phyloP scores from a whole-genome alignment of 306 rosid species.

The Prunus armeniaca region DNA sequence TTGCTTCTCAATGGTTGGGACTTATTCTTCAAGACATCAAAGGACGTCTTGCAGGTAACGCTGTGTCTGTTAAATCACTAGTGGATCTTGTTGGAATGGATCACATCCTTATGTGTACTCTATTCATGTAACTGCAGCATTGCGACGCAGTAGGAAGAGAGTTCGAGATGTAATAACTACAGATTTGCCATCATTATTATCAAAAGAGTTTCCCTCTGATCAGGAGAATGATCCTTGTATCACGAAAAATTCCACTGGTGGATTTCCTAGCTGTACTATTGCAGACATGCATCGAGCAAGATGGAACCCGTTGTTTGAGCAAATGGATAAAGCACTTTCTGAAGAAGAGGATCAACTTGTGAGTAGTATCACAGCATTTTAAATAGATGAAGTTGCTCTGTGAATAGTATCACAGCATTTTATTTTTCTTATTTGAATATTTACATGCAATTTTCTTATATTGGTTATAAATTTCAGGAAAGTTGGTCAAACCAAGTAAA shows the following conservation, averaged over 20 bases:
- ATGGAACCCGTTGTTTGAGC: constrained; percentile 76
- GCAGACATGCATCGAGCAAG: constrained; percentile 78
- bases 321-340: constrained; percentile 80
- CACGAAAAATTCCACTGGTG: constrained; percentile 22
- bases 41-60: constrained; percentile 85
- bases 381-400: not conserved
- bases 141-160: constrained; percentile 81
- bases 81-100: constrained; percentile 4
- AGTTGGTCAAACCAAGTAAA: constrained; percentile 87
- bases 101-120: constrained; percentile 14
- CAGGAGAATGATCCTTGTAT: constrained; percentile 45
- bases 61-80: constrained; percentile 12
- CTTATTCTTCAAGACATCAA: constrained; percentile 78
- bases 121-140: constrained; percentile 49
- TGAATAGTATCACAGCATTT: not conserved
- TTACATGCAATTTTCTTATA: not conserved
- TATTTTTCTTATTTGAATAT: constrained; percentile 11
- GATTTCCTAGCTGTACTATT: constrained; percentile 34
- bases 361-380: constrained; percentile 24
- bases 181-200: constrained; percentile 71
- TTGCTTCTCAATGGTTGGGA: constrained; percentile 97
- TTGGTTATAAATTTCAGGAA: constrained; percentile 61
- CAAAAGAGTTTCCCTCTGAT: constrained; percentile 67
- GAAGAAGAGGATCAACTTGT: constrained; percentile 97
- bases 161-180: constrained; percentile 72